These are phyloP conservation scores for Pythium aphanidermatum DNA, from an alignment of 352 stramenopile genomes.

Conservation along the genomic window DNA sequence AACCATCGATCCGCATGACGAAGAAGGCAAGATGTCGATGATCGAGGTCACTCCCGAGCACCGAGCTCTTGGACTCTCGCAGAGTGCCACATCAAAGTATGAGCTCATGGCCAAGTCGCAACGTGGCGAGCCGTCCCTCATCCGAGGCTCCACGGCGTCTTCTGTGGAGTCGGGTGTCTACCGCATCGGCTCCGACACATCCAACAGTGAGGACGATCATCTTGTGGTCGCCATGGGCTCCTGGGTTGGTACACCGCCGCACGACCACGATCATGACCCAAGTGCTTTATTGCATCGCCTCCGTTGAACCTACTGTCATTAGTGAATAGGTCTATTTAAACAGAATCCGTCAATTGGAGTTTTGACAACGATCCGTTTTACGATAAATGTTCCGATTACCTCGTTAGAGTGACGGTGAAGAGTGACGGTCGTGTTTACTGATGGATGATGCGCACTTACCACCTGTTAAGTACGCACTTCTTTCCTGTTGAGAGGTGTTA, in stretches of 20 bases:
- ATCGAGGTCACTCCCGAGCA: constrained; percentile 6
- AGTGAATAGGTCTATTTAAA: constrained; percentile 16
- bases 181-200: constrained; percentile 11
- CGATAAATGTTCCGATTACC: too few species aligned
- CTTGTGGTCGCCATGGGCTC: constrained; percentile 18
- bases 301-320: constrained; percentile 15
- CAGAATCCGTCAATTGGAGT: too few species aligned
- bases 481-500: too few species aligned
- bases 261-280: constrained; percentile 4
- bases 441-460: too few species aligned
- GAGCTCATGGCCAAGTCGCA: constrained; percentile 36
- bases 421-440: constrained; percentile 9
- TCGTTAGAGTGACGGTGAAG: background rate
- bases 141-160: constrained; percentile 1
- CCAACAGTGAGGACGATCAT: constrained; percentile 4
- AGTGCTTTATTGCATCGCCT: constrained; percentile 3
- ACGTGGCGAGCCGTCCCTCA: constrained; percentile 1
- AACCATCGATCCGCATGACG: background rate
- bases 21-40: background rate
- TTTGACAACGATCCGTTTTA: too few species aligned
- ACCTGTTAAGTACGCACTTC: too few species aligned
- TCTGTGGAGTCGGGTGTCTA: constrained; percentile 10
- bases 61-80: constrained; percentile 15
- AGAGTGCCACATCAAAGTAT: constrained; percentile 27
- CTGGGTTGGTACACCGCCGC: constrained; percentile 8